Evolutionary conservation across 2,329 filamentous ascomycete genomes (phyloP), one percentile per base, ranked within the genome.

Genomic region (Ophioceras dolichostomum): DNA sequence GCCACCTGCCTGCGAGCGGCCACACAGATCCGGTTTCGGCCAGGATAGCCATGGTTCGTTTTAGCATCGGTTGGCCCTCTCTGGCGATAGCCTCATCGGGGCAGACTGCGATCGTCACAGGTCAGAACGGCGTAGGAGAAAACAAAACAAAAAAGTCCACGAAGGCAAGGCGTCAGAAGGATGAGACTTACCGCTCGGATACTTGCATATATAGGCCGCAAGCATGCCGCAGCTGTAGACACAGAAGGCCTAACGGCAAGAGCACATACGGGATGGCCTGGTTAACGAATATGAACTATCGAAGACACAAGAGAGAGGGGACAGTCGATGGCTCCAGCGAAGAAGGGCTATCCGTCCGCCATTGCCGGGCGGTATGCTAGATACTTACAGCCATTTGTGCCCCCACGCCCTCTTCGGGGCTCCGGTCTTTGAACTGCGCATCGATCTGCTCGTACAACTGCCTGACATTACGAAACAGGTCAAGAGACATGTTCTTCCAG

Each of bases 141-240:
- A n/a, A n/a, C n/a, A n/a, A 26, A 12, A 26, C 22, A 12, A 26
- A 12, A 26, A 7, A 26, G 22, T 8, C 22, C 8, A 26, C 8
- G 10, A 9, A 5, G 20, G 10, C 19, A 16, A 17, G 16, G 16
- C 16, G 19, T 20, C n/a, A 14, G 12, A 20, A 7, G 20, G 31
- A 21, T 10, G 2, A 39, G 19, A 18, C 45, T 14, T 34, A 47
- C 47, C 16, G 4, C 40, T 40, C 27, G 44, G 34, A 14, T 68
- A 69, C 45, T 65, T 65, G 47, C 59, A 65, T 1, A 71, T 50
- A 34, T 71, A 71, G 2, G 61, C 60, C 5, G 65, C 61, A 41
- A 70, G 61, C 4, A 70, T 47, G 13, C 64, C 66, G 41, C 67
- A 70, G 19, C 60, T 66, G 36, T 71, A 71, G 12, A 70, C 65